Conservation (phyloP, 192 early-diverging fungal species). For the Coemansia sp. region DNA sequence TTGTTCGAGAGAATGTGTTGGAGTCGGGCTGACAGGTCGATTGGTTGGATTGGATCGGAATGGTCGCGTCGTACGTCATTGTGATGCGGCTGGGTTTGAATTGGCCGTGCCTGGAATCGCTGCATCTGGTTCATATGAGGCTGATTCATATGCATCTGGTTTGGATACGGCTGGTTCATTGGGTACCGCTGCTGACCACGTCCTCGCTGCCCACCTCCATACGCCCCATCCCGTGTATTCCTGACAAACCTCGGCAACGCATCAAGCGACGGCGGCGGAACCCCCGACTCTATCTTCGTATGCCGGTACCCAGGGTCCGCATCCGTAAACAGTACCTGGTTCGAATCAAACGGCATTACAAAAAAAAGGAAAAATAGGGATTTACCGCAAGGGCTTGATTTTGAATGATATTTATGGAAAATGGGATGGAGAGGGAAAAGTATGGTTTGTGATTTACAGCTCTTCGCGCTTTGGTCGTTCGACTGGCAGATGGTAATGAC, state of each 20-base stretch:
- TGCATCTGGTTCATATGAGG: not conserved
- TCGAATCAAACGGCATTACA: conserved; percentile 15
- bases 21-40: not conserved
- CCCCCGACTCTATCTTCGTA: conserved; percentile 17
- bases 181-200: not conserved
- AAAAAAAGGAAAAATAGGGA: not conserved
- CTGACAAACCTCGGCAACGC: conserved; percentile 12
- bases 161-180: conserved; percentile 1
- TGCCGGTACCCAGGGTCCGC: conserved; percentile 26
- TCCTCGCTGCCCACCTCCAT: not conserved
- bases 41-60: not conserved
- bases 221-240: not conserved
- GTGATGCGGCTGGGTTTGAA: not conserved
- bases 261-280: conserved; percentile 27
- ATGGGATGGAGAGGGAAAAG: not conserved
- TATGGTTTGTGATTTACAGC: conserved; percentile 10
- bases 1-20: conserved; percentile 7
- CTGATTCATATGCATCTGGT: conserved; percentile 1
- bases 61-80: not conserved
- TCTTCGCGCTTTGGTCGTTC: conserved; percentile 17
- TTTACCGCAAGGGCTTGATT: not conserved
- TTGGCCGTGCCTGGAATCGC: not conserved
- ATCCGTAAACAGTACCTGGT: conserved; percentile 25
- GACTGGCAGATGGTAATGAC: conserved; percentile 12
- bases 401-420: not conserved